These are phyloP conservation scores for Magnolia officinalis DNA, from an alignment of 164 flowering plant species.

Conservation along the genomic window DNA sequence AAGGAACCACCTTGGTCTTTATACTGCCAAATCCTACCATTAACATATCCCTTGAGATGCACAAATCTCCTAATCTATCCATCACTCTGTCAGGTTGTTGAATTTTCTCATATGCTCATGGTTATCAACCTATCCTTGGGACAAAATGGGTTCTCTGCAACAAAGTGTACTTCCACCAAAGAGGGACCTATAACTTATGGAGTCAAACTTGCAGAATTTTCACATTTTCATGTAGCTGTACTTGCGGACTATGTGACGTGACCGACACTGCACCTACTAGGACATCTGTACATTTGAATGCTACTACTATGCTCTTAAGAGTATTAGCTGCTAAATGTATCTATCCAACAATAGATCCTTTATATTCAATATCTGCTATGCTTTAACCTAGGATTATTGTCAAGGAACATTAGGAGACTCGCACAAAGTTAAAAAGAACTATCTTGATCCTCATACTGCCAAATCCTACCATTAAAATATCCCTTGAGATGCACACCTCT, in stretches of 20 bases:
- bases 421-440: neutral
- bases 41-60: too few species aligned
- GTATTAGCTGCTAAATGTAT: neutral
- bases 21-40: too few species aligned
- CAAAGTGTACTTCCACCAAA: too few species aligned
- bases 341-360: neutral
- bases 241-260: neutral
- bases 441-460: too few species aligned
- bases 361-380: neutral
- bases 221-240: neutral
- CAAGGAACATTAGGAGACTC: constrained; percentile 3
- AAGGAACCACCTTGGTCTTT: too few species aligned
- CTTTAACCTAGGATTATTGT: constrained; percentile 6
- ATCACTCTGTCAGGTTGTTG: too few species aligned
- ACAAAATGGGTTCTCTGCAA: too few species aligned
- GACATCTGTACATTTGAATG: neutral
- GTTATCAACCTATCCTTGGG: neutral
- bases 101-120: neutral
- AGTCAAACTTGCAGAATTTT: too few species aligned
- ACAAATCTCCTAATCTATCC: too few species aligned
- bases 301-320: neutral
- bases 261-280: neutral
- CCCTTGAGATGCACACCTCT: too few species aligned
- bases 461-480: too few species aligned
- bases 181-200: too few species aligned